Conservation (phyloP, 2,329 filamentous ascomycete genomes). For the Penicillium brasilianum region DNA sequence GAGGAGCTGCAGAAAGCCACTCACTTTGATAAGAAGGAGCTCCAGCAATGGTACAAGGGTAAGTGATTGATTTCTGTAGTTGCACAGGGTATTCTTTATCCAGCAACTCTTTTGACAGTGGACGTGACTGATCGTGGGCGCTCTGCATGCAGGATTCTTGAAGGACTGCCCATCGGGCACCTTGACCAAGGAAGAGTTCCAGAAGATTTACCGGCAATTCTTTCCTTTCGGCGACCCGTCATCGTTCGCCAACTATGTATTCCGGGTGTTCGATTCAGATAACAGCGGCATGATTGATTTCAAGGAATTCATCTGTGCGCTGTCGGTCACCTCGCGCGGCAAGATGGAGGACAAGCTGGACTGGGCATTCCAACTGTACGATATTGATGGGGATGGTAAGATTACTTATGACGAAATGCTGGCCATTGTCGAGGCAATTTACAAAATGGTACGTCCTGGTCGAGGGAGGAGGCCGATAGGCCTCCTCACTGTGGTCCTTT, state of each 20-base stretch:
- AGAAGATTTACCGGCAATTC: slow-evolving; percentile 99
- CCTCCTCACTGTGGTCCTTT: not conserved
- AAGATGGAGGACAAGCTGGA: slow-evolving; percentile 99
- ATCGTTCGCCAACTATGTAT: slow-evolving; percentile 97
- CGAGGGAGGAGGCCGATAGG: not conserved
- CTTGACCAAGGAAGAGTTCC: slow-evolving; percentile 97
- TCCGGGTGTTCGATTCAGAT: slow-evolving; percentile 98
- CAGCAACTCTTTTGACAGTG: not conserved
- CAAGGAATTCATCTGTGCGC: slow-evolving; percentile 98
- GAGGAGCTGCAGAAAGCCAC: slow-evolving; percentile 94
- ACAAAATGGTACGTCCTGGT: slow-evolving; percentile 82
- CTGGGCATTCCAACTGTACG: slow-evolving; percentile 99
- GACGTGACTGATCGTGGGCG: not conserved
- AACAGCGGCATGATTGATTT: slow-evolving; percentile 98
- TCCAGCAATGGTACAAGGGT: slow-evolving; percentile 99
- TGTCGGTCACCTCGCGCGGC: slow-evolving; percentile 94
- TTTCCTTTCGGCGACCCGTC: slow-evolving; percentile 98
- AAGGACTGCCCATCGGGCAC: slow-evolving; percentile 98
- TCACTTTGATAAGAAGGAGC: slow-evolving; percentile 98
- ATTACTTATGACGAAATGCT: slow-evolving; percentile 99
- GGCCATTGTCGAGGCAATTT: slow-evolving; percentile 97
- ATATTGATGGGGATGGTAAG: slow-evolving; percentile 98
- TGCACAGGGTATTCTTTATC: slow-evolving; percentile 7
- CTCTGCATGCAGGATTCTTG: slow-evolving; percentile 72
- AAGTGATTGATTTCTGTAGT: slow-evolving; percentile 37